A percentile compares a stretch with the other conserved stretches of the same genome.
phyloP scores from a whole-genome alignment of 257 asterid species.

The Solanum chilense region DNA sequence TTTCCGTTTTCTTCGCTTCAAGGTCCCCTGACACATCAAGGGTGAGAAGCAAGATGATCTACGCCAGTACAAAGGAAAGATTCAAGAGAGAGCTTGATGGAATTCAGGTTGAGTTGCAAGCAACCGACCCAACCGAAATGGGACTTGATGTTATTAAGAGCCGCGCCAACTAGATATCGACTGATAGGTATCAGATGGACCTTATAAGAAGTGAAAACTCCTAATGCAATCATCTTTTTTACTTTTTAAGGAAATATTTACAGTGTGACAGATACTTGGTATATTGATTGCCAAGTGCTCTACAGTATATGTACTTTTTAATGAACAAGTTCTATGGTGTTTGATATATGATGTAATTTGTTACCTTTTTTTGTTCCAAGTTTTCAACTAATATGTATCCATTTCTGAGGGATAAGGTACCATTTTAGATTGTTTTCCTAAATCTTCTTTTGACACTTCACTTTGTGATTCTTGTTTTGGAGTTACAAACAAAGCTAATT shows the following conservation, averaged over 20 bases:
- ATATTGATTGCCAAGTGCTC: conserved; percentile 22
- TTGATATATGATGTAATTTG: conserved; percentile 19
- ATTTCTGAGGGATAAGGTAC: background rate
- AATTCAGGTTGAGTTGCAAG: conserved; percentile 52
- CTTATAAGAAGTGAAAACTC: conserved; percentile 1
- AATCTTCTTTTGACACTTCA: background rate
- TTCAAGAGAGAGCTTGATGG: conserved; percentile 51
- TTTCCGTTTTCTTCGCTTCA: background rate
- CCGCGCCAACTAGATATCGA: conserved; percentile 30
- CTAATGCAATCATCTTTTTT: conserved; percentile 14
- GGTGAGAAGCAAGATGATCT: conserved; percentile 61
- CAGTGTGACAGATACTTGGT: conserved; percentile 28
- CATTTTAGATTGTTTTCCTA: background rate
- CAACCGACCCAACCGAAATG: conserved; percentile 73
- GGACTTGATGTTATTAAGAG: conserved; percentile 55
- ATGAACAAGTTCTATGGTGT: conserved; percentile 8
- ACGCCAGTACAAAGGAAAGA: conserved; percentile 48
- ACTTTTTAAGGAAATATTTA: conserved; percentile 12
- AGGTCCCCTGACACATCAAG: conserved; percentile 59
- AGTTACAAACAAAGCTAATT: background rate
- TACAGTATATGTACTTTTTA: conserved; percentile 7
- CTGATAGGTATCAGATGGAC: background rate
- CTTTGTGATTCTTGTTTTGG: conserved; percentile 1
- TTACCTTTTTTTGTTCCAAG: conserved; percentile 5
- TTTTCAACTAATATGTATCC: conserved; percentile 11